Percentiles rank a stretch among this genome's conserved stretches.
Evolutionary conservation across 306 rosid species (phyloP).

Genomic region (Prunus davidiana): DNA sequence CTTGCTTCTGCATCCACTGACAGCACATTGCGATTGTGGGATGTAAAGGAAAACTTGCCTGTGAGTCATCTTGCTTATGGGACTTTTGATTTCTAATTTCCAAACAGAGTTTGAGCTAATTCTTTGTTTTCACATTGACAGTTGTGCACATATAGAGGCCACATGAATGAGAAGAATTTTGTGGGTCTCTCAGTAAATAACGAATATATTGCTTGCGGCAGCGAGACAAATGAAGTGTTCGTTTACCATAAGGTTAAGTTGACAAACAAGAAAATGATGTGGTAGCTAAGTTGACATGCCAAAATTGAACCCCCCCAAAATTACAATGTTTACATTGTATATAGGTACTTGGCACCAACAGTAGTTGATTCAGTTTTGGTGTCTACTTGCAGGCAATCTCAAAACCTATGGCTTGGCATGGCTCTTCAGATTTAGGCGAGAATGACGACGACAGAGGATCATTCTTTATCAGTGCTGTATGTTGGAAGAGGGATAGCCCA

Average conservation of each 20-base stretch:
- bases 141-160: slow-evolving; percentile 86
- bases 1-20: slow-evolving; percentile 96
- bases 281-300: too few species aligned
- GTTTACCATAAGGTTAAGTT: slow-evolving; percentile 86
- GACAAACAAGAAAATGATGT: background rate
- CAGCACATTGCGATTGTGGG: slow-evolving; percentile 86
- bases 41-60: slow-evolving; percentile 63
- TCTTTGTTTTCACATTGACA: slow-evolving; percentile 20
- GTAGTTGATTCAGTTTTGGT: background rate
- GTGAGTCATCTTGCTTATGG: slow-evolving; percentile 45
- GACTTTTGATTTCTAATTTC: background rate
- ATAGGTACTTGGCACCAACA: background rate
- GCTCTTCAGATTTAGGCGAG: slow-evolving; percentile 45
- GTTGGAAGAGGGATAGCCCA: slow-evolving; percentile 93
- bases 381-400: slow-evolving; percentile 66
- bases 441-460: slow-evolving; percentile 59
- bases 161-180: slow-evolving; percentile 87
- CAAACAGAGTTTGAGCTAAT: background rate
- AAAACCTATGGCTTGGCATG: slow-evolving; percentile 73
- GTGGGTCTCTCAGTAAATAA: slow-evolving; percentile 80
- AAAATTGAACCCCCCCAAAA: background rate
- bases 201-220: slow-evolving; percentile 89
- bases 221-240: slow-evolving; percentile 89
- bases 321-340: background rate
- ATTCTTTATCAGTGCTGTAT: slow-evolving; percentile 86